Evolutionary conservation across 1,139 yeast species (phyloP).

Genomic region (Hyphopichia fennica): DNA sequence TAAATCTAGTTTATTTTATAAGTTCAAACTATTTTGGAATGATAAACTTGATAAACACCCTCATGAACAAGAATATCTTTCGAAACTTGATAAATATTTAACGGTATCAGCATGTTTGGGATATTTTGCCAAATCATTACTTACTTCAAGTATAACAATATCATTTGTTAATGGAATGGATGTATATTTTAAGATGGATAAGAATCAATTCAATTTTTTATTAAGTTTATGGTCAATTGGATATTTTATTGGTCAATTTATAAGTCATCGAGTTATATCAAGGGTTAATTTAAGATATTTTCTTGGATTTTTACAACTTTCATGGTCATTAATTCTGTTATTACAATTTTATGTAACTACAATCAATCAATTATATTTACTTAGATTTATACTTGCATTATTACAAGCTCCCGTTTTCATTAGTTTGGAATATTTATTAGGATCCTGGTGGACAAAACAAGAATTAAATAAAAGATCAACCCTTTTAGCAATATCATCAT

Average conservation of each 20-base stretch:
- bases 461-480: slow-evolving; percentile 17
- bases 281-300: slow-evolving; percentile 7
- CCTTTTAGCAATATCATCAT: slow-evolving; percentile 28
- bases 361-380: slow-evolving; percentile 5
- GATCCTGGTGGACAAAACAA: slow-evolving; percentile 12
- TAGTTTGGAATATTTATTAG: slow-evolving; percentile 15
- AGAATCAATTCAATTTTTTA: slow-evolving; percentile 9
- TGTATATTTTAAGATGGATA: slow-evolving; percentile 8
- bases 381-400: slow-evolving; percentile 9
- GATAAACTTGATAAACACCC: slow-evolving; percentile 8
- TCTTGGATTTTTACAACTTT: slow-evolving; percentile 7
- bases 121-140: slow-evolving; percentile 8
- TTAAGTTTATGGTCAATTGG: slow-evolving; percentile 8
- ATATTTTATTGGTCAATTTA: slow-evolving; percentile 5
- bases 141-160: slow-evolving; percentile 7
- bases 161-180: slow-evolving; percentile 10
- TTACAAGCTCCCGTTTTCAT: slow-evolving; percentile 10
- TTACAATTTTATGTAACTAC: slow-evolving; percentile 6
- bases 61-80: slow-evolving; percentile 5
- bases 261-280: neutral
- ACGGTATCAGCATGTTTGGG: slow-evolving; percentile 5
- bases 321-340: slow-evolving; percentile 8
- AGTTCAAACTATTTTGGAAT: slow-evolving; percentile 3
- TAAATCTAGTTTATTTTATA: neutral
- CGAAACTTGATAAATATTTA: slow-evolving; percentile 7